These are phyloP conservation scores for Batkoa obscura DNA, from an alignment of 371 early-diverging fungal genomes.

Conservation along the genomic window DNA sequence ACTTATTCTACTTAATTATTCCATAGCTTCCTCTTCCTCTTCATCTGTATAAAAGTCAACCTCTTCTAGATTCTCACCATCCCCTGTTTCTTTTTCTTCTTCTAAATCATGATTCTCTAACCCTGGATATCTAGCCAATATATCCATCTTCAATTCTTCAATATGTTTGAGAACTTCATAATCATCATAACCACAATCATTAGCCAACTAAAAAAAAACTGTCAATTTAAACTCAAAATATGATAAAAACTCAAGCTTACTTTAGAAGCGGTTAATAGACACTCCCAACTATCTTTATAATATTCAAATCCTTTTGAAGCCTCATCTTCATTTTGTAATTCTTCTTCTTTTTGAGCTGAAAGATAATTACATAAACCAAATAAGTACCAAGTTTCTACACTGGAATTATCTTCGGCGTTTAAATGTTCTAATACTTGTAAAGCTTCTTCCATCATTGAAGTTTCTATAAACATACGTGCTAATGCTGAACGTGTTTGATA, in stretches of 20 bases:
- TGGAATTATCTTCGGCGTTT: slow-evolving; percentile 78
- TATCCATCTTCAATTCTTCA: slow-evolving; percentile 30
- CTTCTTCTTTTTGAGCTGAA: slow-evolving; percentile 27
- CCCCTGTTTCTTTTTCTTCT: slow-evolving; percentile 11
- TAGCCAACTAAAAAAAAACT: slow-evolving; percentile 24
- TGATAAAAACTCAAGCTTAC: slow-evolving; percentile 16
- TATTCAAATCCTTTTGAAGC: slow-evolving; percentile 10
- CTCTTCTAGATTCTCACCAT: slow-evolving; percentile 10
- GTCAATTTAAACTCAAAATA: slow-evolving; percentile 9
- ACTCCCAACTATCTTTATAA: slow-evolving; percentile 55
- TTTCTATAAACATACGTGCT: slow-evolving; percentile 64
- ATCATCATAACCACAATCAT: slow-evolving; percentile 37
- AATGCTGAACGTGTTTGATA: slow-evolving; percentile 59
- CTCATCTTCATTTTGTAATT: slow-evolving; percentile 23
- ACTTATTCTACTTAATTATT: slow-evolving; percentile 1
- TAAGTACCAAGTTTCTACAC: slow-evolving; percentile 81
- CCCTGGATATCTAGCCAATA: slow-evolving; percentile 28
- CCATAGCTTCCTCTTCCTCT: slow-evolving; percentile 19
- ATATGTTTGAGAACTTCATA: slow-evolving; percentile 43
- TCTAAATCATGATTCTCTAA: slow-evolving; percentile 15
- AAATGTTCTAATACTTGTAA: slow-evolving; percentile 54
- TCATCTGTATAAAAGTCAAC: slow-evolving; percentile 17
- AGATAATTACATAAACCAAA: slow-evolving; percentile 81
- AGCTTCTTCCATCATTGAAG: slow-evolving; percentile 54
- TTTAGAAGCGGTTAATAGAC: slow-evolving; percentile 47